These are phyloP conservation scores for Oropetium thomaeum DNA, from an alignment of 176 grass and related monocot species.

Conservation along the genomic window DNA sequence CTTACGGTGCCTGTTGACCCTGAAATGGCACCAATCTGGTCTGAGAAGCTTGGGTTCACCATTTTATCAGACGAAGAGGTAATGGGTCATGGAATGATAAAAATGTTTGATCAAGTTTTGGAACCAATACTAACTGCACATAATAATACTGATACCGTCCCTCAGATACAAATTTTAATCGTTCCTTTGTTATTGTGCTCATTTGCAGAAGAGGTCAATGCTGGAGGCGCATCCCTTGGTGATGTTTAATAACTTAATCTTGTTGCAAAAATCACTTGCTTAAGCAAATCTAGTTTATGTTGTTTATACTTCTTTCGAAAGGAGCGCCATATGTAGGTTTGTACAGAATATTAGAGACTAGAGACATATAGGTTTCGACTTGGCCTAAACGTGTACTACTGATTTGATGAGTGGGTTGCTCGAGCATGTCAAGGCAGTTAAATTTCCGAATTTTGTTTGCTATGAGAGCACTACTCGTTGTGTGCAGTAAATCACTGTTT, in stretches of 20 bases:
- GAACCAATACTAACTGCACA: neutral
- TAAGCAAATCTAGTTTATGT: slow-evolving; percentile 3
- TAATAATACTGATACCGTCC: neutral
- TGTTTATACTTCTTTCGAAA: neutral
- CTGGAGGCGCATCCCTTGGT: slow-evolving; percentile 34
- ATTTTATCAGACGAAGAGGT: slow-evolving; percentile 63
- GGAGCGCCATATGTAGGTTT: neutral
- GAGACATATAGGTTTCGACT: neutral
- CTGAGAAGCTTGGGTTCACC: slow-evolving; percentile 70
- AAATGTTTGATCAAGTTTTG: neutral
- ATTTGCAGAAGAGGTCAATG: slow-evolving; percentile 39
- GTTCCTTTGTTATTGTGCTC: neutral
- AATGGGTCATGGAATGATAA: slow-evolving; percentile 4
- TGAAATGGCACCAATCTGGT: slow-evolving; percentile 68
- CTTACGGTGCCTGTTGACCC: slow-evolving; percentile 50
- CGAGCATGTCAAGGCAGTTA: neutral
- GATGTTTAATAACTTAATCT: slow-evolving; percentile 46
- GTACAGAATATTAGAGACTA: neutral
- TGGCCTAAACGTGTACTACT: neutral
- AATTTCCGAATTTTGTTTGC: neutral
- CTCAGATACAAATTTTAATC: neutral
- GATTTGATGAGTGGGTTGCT: neutral
- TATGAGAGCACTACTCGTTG: neutral
- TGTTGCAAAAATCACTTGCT: slow-evolving; percentile 46
- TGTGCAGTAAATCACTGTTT: neutral